Evolutionary conservation across 192 early-diverging fungal genomes (phyloP).

Genomic region (Diversispora epigaea): DNA sequence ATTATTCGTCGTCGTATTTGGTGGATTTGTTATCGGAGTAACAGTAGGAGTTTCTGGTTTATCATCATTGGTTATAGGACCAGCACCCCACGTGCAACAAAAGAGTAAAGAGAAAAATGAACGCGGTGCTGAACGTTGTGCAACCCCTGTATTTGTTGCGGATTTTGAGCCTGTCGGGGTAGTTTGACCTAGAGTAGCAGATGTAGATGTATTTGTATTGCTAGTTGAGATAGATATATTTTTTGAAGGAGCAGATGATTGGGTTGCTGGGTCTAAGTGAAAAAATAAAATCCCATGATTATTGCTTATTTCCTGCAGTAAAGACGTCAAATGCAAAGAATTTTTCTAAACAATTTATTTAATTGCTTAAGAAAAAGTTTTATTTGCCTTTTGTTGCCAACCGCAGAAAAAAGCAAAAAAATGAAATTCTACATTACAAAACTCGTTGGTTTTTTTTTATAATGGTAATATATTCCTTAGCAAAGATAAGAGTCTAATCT

Average conservation of each 20-base stretch:
- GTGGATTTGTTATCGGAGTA: constrained; percentile 1
- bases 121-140: constrained; percentile 15
- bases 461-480: too few species aligned
- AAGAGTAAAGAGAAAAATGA: constrained; percentile 23
- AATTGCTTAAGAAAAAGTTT: background rate
- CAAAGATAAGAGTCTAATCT: too few species aligned
- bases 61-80: background rate
- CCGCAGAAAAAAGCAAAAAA: background rate
- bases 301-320: background rate
- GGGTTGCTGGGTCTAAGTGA: background rate
- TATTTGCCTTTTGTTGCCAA: background rate
- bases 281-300: constrained; percentile 8
- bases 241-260: background rate
- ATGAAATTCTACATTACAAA: too few species aligned
- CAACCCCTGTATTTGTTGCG: background rate
- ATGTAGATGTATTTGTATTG: background rate
- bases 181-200: background rate
- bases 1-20: background rate
- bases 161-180: constrained; percentile 4
- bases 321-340: background rate
- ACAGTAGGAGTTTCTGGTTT: background rate
- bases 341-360: background rate
- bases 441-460: too few species aligned
- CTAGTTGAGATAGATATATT: constrained; percentile 23
- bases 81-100: constrained; percentile 25